Conservation (phyloP, 2,329 filamentous ascomycete genomes). For the Aschersonia sp. region DNA sequence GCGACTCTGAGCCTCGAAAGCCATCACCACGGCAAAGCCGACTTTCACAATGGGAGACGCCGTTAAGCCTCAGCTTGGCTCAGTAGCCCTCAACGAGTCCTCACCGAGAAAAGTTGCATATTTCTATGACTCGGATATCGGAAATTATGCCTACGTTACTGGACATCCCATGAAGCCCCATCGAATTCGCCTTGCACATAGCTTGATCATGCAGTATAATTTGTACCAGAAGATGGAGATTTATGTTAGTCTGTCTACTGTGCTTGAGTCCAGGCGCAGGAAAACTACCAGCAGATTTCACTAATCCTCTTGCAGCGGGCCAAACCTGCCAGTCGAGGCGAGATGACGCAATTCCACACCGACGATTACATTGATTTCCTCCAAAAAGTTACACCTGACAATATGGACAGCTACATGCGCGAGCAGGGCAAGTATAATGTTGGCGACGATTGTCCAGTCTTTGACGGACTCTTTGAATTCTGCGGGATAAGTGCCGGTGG, state of each 20-base stretch:
- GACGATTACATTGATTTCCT: slow-evolving; percentile 93
- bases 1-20: not conserved
- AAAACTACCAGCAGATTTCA: too few species aligned
- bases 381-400: slow-evolving; percentile 90
- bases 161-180: slow-evolving; percentile 99
- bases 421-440: slow-evolving; percentile 93
- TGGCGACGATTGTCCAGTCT: slow-evolving; percentile 92
- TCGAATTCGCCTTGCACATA: slow-evolving; percentile 86
- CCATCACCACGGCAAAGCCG: not conserved
- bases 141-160: slow-evolving; percentile 93
- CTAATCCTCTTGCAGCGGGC: slow-evolving; percentile 40
- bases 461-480: slow-evolving; percentile 95
- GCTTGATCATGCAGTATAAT: slow-evolving; percentile 89
- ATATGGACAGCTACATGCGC: slow-evolving; percentile 86
- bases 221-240: slow-evolving; percentile 95
- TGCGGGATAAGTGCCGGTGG: slow-evolving; percentile 89
- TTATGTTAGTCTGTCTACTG: slow-evolving; percentile 49
- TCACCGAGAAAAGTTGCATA: slow-evolving; percentile 77
- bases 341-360: slow-evolving; percentile 90
- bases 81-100: slow-evolving; percentile 29
- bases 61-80: slow-evolving; percentile 21
- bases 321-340: slow-evolving; percentile 74
- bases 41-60: slow-evolving; percentile 19
- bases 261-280: too few species aligned
- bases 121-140: slow-evolving; percentile 97